phyloP scores from a whole-genome alignment of 2,329 filamentous ascomycete species.

The Aureobasidium sp. region DNA sequence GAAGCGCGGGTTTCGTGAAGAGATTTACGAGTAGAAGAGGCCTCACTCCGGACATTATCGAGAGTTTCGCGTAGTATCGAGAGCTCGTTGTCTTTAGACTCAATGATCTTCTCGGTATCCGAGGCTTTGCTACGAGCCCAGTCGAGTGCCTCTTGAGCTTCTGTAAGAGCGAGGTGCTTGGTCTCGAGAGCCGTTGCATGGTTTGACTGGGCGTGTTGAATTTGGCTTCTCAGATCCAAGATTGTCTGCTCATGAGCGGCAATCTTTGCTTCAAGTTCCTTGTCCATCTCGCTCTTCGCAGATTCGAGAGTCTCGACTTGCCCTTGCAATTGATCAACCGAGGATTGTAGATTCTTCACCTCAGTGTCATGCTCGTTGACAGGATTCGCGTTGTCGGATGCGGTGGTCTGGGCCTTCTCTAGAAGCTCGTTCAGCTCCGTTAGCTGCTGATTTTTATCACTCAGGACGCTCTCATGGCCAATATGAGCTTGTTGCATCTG shows the following conservation, averaged over 20 bases:
- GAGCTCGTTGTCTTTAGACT: neutral
- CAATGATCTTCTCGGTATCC: neutral
- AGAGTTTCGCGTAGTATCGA: neutral
- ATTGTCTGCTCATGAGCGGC: neutral
- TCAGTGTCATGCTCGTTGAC: neutral
- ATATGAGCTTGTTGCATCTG: neutral
- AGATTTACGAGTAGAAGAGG: neutral
- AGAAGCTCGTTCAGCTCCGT: slow-evolving; percentile 2
- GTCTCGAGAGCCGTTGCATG: neutral
- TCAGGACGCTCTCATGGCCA: neutral
- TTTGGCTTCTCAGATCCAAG: neutral
- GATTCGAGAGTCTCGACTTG: neutral
- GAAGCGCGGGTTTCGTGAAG: neutral
- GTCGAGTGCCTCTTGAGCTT: neutral
- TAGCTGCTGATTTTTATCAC: slow-evolving; percentile 12
- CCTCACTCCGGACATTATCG: neutral
- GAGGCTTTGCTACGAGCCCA: neutral
- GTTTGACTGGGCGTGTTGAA: neutral
- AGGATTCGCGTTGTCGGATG: neutral
- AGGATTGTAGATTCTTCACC: neutral
- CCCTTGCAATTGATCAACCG: neutral
- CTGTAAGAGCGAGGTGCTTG: neutral
- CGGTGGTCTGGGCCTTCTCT: neutral
- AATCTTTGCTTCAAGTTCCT: neutral
- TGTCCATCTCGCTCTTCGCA: neutral